Base-by-base conservation (phyloP, 139 green algal genomes). In the Coelastrella sp. region DNA sequence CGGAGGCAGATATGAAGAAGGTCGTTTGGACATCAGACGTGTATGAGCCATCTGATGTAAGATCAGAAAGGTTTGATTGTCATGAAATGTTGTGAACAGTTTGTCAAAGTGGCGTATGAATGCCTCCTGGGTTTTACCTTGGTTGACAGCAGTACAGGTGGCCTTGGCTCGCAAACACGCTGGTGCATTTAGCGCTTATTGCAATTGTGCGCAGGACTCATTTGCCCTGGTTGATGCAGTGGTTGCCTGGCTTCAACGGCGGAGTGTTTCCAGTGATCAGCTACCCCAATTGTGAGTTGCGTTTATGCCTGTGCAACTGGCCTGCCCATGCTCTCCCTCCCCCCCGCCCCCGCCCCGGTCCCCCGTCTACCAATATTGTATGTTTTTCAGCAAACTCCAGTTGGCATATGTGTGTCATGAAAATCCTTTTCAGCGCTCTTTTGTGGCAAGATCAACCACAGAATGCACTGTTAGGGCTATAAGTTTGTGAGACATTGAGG, bases 11-110 rank as follows among this genome's bases (percentile, higher is more conserved):
- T 6, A 83, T 89, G 8, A 72, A 25, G 19, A 57, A 82, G 22
- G 59, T 63, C n/a, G 25, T 25, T 9, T 97, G 91, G 87, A 90
- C 90, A 84, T 14, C 11, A 11, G 85, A 96, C 4, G 96, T 98
- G 0, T 98, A 98, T 70, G 96, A 96, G 86, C 96, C 96, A 3
- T 96, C 95, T 58, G 96, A 98, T 66, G 96, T 98, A 79, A 63
- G 93, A 7, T 49, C 19, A 20, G 20, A 20, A 24, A 27, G 8
- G 11, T 7, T 17, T 25, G 7, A 78, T 10, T 60, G 17, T 24
- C 56, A 70, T 7, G 20, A 74, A 10, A 6, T 81, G 74, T 59
- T 19, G 24, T 22, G 1, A 49, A 49, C 35, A 49, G 1, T 49
- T 49, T 49, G 35, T 49, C 35, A 49, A 49, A 49, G 35, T 49